A percentile compares a stretch with the other conserved stretches of the same genome.
Conservation (phyloP, 1,139 yeast species). For the Candida sp. region DNA sequence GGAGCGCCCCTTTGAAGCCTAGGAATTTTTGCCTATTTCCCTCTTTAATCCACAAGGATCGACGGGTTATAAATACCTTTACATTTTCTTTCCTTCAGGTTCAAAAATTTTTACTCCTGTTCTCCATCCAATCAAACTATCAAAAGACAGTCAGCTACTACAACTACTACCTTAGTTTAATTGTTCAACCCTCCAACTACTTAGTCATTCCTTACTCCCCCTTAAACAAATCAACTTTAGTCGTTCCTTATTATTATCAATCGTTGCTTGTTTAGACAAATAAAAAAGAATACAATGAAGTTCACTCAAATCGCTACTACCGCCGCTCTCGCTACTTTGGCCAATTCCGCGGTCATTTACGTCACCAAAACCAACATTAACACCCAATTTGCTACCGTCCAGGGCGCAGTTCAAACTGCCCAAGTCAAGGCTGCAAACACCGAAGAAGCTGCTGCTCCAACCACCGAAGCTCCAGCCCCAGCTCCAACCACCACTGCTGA, state of each 20-base stretch:
- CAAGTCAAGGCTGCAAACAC: not conserved
- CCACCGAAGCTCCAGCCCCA: conserved; percentile 4
- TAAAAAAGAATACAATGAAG: conserved; percentile 8
- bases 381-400: conserved; percentile 21
- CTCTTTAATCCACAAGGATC: not conserved
- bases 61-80: conserved; percentile 1
- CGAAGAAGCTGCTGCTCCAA: conserved; percentile 5
- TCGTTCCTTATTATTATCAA: conserved; percentile 5
- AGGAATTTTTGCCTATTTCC: not conserved
- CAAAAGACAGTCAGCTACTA: not conserved
- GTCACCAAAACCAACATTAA: conserved; percentile 28
- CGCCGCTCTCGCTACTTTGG: conserved; percentile 14
- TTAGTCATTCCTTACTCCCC: conserved; percentile 3
- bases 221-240: conserved; percentile 3
- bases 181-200: conserved; percentile 1
- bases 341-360: conserved; percentile 23
- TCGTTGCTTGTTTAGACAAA: not conserved
- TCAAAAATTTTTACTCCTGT: not conserved
- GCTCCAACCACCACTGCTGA: conserved; percentile 8
- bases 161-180: not conserved
- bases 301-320: conserved; percentile 9
- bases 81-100: not conserved
- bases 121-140: not conserved
- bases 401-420: conserved; percentile 4
- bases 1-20: not conserved